phyloP scores from a whole-genome alignment of 2,329 filamentous ascomycete species.

The Tolypocladium endophyticum region DNA sequence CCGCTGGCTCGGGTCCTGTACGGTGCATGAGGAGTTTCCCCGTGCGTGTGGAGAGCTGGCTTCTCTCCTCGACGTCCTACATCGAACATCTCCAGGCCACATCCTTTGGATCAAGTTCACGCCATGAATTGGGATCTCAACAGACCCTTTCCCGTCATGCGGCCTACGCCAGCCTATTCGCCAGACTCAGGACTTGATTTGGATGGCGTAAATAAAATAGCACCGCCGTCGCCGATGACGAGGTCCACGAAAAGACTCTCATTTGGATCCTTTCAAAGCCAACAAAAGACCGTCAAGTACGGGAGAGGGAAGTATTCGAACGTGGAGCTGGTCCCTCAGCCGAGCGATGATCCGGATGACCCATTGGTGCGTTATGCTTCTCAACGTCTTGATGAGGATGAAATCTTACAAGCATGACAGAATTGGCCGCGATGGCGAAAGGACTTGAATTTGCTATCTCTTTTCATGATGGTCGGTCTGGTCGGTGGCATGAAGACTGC shows the following conservation, averaged over 20 bases:
- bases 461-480: conserved; percentile 36
- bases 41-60: conserved; percentile 1
- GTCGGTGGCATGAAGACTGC: conserved; percentile 43
- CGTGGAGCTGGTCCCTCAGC: conserved; percentile 42
- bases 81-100: background rate
- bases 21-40: background rate
- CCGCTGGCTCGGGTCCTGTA: background rate
- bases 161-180: conserved; percentile 4
- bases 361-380: conserved; percentile 33
- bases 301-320: conserved; percentile 30
- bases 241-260: conserved; percentile 6
- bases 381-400: background rate
- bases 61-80: background rate
- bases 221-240: conserved; percentile 4
- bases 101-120: background rate
- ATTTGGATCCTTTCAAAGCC: conserved; percentile 5
- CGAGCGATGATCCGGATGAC: conserved; percentile 42
- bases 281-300: conserved; percentile 32
- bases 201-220: background rate
- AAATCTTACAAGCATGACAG: conserved; percentile 15
- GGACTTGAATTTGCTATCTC: conserved; percentile 32
- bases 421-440: conserved; percentile 49
- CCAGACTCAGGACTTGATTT: conserved; percentile 1
- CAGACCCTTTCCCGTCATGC: background rate
- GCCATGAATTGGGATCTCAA: conserved; percentile 3